Percentiles rank a stretch among this genome's conserved stretches.
phyloP scores from a whole-genome alignment of 805 yeast species.

The Hemisphaericaspora nanyangensis region DNA sequence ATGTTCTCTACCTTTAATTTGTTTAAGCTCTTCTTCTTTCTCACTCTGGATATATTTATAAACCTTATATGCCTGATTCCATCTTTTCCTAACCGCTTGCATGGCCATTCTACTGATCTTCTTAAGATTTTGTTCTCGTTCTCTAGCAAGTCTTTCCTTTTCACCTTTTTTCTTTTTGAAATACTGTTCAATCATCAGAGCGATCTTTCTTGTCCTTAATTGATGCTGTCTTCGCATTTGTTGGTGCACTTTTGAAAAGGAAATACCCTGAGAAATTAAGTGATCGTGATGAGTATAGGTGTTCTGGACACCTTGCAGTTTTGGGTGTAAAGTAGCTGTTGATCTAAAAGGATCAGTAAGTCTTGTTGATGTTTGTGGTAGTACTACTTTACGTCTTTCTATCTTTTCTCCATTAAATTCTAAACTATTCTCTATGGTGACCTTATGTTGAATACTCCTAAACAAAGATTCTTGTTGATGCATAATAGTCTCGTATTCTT shows the following conservation, averaged over 20 bases:
- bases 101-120: constrained; percentile 78
- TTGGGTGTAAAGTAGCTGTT: constrained; percentile 37
- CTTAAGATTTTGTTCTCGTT: constrained; percentile 65
- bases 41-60: constrained; percentile 68
- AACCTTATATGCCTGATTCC: constrained; percentile 87
- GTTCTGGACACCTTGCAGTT: constrained; percentile 39
- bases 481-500: constrained; percentile 60
- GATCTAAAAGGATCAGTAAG: constrained; percentile 45
- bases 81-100: constrained; percentile 80
- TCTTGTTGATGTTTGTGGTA: constrained; percentile 42
- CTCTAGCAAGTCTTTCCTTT: constrained; percentile 74
- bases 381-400: constrained; percentile 42
- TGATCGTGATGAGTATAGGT: constrained; percentile 64
- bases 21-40: constrained; percentile 75
- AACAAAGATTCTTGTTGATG: constrained; percentile 48
- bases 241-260: constrained; percentile 64
- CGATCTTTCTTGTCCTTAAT: constrained; percentile 65
- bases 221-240: constrained; percentile 63
- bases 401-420: constrained; percentile 46
- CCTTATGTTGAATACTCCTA: constrained; percentile 42
- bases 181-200: constrained; percentile 81
- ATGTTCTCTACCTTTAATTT: constrained; percentile 81
- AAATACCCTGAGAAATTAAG: constrained; percentile 69
- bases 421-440: constrained; percentile 30
- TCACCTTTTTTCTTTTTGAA: constrained; percentile 86